A percentile compares a stretch with the other conserved stretches of the same genome.
Conservation (phyloP, 768 basidiomycete genomes). For the Amanita pseudoporphyria region DNA sequence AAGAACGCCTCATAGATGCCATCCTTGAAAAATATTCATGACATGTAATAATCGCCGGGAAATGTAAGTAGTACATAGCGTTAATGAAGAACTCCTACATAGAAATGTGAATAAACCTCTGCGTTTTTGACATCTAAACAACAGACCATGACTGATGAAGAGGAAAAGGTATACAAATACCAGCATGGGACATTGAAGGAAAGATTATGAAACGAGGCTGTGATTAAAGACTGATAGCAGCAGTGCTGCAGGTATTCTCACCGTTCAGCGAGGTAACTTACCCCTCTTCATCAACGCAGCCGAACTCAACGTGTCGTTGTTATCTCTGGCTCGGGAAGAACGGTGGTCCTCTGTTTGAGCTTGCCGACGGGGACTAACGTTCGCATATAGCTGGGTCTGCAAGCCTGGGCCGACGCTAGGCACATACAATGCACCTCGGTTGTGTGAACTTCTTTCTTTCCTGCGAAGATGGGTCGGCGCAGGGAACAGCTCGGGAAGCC, state of each 20-base stretch:
- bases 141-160: background rate
- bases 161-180: constrained; percentile 3
- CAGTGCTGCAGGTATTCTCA: background rate
- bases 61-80: too few species aligned
- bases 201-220: background rate
- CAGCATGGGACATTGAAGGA: background rate
- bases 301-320: background rate
- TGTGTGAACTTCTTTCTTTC: constrained; percentile 76
- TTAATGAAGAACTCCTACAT: too few species aligned
- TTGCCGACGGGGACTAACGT: constrained; percentile 9
- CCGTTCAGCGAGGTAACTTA: background rate
- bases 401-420: constrained; percentile 22
- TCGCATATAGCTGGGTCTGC: constrained; percentile 6
- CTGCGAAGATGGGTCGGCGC: constrained; percentile 71
- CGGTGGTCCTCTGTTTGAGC: constrained; percentile 9
- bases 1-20: too few species aligned
- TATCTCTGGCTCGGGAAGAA: background rate
- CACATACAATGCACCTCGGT: constrained; percentile 64
- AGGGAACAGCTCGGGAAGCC: constrained; percentile 74
- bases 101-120: constrained; percentile 21
- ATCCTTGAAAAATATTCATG: too few species aligned
- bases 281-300: background rate
- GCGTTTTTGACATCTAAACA: constrained; percentile 20
- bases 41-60: constrained; percentile 26
- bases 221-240: background rate